Evolutionary conservation across 73 alveolate genomes (phyloP).

Genomic region (Diophrys sp.): DNA sequence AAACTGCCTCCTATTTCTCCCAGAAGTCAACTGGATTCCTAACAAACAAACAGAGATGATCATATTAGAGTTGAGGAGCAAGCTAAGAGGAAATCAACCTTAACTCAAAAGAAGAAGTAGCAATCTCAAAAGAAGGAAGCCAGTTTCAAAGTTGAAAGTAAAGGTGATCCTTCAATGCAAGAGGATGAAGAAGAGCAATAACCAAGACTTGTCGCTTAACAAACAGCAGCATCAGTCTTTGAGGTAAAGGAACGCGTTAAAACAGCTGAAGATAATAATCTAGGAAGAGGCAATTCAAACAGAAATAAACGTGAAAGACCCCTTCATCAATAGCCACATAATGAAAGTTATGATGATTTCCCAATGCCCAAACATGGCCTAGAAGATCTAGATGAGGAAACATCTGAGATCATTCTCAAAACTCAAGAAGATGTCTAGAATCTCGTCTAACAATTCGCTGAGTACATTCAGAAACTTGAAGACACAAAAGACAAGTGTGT

Average conservation of each 20-base stretch:
- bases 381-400: constrained; percentile 30
- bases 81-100: too few relatives aligned
- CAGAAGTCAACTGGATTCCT: not conserved
- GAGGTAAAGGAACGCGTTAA: not conserved
- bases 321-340: not conserved
- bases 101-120: too few relatives aligned
- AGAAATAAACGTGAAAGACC: not conserved
- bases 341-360: not conserved
- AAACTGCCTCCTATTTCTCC: not conserved
- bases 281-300: not conserved
- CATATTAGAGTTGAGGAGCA: not conserved
- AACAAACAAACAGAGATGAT: not conserved
- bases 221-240: not conserved
- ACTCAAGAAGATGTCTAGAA: constrained; percentile 15
- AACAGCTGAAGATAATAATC: not conserved
- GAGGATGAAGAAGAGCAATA: too few relatives aligned
- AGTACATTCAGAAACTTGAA: not conserved
- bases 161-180: too few relatives aligned
- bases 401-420: constrained; percentile 13
- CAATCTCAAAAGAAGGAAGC: too few relatives aligned
- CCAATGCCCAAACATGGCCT: constrained; percentile 9
- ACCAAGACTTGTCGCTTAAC: too few relatives aligned
- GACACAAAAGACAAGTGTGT: not conserved
- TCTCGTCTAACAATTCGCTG: not conserved
- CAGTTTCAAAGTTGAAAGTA: too few relatives aligned